These are phyloP conservation scores for Cornus florida DNA, from an alignment of 148 eudicot species.

Conservation along the genomic window DNA sequence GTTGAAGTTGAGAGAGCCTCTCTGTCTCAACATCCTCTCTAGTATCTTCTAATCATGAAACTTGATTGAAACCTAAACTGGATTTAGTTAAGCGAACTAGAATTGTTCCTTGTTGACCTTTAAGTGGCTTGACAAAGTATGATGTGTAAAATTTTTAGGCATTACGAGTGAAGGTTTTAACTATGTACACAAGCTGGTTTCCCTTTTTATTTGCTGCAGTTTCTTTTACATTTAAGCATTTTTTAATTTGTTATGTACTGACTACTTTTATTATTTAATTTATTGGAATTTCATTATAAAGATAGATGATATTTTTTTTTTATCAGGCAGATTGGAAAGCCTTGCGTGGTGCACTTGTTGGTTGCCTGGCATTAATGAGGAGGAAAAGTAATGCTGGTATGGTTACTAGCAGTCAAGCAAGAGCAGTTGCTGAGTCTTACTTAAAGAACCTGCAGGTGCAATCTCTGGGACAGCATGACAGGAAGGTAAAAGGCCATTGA, in stretches of 20 bases:
- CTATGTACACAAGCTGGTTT: not conserved
- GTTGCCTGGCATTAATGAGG: constrained; percentile 78
- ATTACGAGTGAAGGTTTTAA: not conserved
- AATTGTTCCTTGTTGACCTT: not conserved
- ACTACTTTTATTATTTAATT: constrained; percentile 4
- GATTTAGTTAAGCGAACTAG: no score
- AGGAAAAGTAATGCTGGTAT: constrained; percentile 67
- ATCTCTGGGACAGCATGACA: constrained; percentile 77
- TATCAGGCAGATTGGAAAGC: constrained; percentile 98
- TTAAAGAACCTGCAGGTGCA: constrained; percentile 72
- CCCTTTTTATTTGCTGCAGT: not conserved
- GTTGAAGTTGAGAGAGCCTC: no score
- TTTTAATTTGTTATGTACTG: not conserved
- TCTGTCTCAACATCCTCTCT: no score
- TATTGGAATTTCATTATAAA: constrained; percentile 5
- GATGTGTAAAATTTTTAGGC: not conserved
- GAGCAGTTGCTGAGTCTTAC: constrained; percentile 55
- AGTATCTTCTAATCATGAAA: no score
- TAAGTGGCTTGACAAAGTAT: not conserved
- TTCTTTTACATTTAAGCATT: not conserved
- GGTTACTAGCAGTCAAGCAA: constrained; percentile 55
- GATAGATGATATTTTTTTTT: constrained; percentile 36
- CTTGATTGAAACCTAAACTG: no score
- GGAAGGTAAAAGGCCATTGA: constrained; percentile 57
- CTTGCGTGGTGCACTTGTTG: constrained; percentile 88